Percentiles rank a stretch among this genome's conserved stretches.
Conservation (phyloP, 441 rosid genomes). For the Corymbia citriodora region DNA sequence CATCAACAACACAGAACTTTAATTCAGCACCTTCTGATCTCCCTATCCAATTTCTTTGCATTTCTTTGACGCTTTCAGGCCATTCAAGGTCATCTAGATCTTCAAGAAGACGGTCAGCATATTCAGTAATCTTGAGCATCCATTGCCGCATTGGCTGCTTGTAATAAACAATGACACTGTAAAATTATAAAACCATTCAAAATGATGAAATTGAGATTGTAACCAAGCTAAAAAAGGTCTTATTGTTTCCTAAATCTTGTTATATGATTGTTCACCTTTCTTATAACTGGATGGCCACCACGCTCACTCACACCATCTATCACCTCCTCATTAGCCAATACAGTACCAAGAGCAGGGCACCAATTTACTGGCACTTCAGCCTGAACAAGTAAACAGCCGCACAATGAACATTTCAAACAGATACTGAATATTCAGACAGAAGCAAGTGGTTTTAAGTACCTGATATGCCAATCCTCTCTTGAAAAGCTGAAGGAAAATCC, state of each 20-base stretch:
- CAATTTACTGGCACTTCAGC: conserved; percentile 98
- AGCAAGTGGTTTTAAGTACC: conserved; percentile 28
- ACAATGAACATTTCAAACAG: not conserved
- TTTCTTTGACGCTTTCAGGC: conserved; percentile 94
- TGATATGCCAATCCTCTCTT: conserved; percentile 98
- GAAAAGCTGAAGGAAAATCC: conserved; percentile 95
- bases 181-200: conserved; percentile 72
- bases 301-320: conserved; percentile 98
- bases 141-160: conserved; percentile 99
- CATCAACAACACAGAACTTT: conserved; percentile 55
- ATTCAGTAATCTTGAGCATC: conserved; percentile 96
- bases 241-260: not conserved
- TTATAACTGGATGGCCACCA: conserved; percentile 91
- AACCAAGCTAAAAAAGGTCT: not conserved
- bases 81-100: conserved; percentile 92
- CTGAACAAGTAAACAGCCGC: conserved; percentile 20
- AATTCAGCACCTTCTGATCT: conserved; percentile 90
- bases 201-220: conserved; percentile 24
- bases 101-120: conserved; percentile 91
- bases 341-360: conserved; percentile 99
- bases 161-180: conserved; percentile 97
- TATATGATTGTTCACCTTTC: conserved; percentile 53
- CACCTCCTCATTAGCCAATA: conserved; percentile 98
- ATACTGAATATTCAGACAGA: conserved; percentile 1
- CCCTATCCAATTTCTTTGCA: conserved; percentile 98